Evolutionary conservation across 2,329 filamentous ascomycete species (phyloP).

Genomic region (Thielaviopsis musarum): DNA sequence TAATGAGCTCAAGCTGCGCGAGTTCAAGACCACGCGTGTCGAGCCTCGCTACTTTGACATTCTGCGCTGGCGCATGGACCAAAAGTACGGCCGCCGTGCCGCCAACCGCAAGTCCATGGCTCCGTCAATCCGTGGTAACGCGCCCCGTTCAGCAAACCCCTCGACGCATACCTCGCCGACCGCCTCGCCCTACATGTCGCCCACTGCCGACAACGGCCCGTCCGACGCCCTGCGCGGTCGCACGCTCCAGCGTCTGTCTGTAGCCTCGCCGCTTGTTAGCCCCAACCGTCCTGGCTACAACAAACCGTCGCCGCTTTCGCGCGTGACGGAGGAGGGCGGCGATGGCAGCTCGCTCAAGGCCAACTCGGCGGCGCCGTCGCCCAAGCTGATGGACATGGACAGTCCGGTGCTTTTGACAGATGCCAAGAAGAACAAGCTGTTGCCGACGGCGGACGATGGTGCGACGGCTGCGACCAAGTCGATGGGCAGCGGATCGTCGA

Average conservation of each 20-base stretch:
- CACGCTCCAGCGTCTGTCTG: constrained; percentile 46
- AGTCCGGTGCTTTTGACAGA: constrained; percentile 23
- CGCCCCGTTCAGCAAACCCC: constrained; percentile 22
- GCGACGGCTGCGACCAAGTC: constrained; percentile 21
- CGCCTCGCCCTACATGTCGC: constrained; percentile 48
- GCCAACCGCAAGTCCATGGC: constrained; percentile 37
- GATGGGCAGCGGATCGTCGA: constrained; percentile 8
- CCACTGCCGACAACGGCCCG: constrained; percentile 30
- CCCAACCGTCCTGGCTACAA: constrained; percentile 48
- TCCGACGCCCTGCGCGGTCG: constrained; percentile 48
- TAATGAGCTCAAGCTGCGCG: constrained; percentile 76
- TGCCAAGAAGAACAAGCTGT: constrained; percentile 27
- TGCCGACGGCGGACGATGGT: constrained; percentile 17
- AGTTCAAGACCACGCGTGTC: constrained; percentile 77
- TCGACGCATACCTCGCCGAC: constrained; percentile 17
- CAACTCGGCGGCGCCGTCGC: constrained; percentile 24
- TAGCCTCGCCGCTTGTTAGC: constrained; percentile 44
- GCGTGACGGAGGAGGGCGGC: constrained; percentile 51
- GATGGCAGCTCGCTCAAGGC: constrained; percentile 12
- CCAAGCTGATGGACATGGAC: constrained; percentile 39
- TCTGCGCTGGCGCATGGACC: constrained; percentile 83
- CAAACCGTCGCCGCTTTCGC: constrained; percentile 55
- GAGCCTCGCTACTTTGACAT: constrained; percentile 93
- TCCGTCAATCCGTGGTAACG: constrained; percentile 18
- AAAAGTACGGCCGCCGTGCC: constrained; percentile 66